Evolutionary conservation across 1,284 basidiomycete species (phyloP).

Genomic region (Fomitopsis betulina): DNA sequence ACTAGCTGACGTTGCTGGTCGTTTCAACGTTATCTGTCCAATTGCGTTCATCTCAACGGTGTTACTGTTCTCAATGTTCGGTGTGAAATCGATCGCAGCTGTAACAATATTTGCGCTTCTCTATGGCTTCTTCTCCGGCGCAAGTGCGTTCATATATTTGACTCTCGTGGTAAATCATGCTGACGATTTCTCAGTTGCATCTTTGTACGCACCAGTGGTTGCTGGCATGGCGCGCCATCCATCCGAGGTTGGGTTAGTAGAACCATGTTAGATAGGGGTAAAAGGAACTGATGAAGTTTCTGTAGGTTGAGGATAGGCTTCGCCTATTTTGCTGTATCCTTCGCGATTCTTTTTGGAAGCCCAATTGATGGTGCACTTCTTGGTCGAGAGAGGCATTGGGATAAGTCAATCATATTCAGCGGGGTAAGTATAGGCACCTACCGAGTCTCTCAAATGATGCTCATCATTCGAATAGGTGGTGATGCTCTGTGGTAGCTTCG

Average conservation of each 20-base stretch:
- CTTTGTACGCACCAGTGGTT: background rate
- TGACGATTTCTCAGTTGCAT: background rate
- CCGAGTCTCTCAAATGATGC: no score
- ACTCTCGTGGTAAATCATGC: background rate
- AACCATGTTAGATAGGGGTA: background rate
- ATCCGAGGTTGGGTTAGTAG: background rate
- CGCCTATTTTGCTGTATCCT: background rate
- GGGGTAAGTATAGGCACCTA: background rate
- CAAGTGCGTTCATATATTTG: constrained; percentile 3
- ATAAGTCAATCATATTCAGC: background rate
- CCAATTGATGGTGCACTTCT: constrained; percentile 4
- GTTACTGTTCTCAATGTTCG: constrained; percentile 18
- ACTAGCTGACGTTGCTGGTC: constrained; percentile 16
- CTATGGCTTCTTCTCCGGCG: background rate
- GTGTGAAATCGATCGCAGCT: constrained; percentile 9
- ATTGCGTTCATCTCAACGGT: constrained; percentile 4
- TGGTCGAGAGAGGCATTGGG: background rate
- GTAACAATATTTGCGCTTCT: constrained; percentile 14
- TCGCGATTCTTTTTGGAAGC: background rate
- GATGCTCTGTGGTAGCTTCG: no score
- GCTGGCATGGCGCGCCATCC: background rate
- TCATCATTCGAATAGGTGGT: no score
- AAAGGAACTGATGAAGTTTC: background rate
- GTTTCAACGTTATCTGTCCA: constrained; percentile 14
- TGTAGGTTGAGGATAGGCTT: background rate